These are phyloP conservation scores for Acorus gramineus DNA, from an alignment of 106 monocot genomes.

Conservation along the genomic window DNA sequence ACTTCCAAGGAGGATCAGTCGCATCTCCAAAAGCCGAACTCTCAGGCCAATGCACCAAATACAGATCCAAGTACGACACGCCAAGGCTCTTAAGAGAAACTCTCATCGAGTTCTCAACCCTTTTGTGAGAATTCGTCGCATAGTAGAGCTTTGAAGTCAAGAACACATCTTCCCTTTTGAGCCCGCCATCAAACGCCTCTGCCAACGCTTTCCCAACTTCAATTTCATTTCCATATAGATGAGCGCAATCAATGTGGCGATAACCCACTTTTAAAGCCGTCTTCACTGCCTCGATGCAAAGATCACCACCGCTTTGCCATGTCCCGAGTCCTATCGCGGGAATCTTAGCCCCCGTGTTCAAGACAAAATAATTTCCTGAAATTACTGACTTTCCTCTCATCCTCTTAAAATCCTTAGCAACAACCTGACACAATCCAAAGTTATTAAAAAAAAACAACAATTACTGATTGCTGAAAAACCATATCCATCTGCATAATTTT, in stretches of 20 bases:
- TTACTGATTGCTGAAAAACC: too few relatives aligned
- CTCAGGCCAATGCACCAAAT: constrained; percentile 87
- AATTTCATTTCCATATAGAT: constrained; percentile 77
- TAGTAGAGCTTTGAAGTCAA: constrained; percentile 77
- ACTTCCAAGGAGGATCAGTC: constrained; percentile 72
- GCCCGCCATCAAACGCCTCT: constrained; percentile 46
- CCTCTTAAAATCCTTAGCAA: neutral
- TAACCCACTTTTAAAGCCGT: constrained; percentile 57
- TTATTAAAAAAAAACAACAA: too few relatives aligned
- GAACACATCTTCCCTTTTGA: constrained; percentile 70
- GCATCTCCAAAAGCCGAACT: constrained; percentile 70
- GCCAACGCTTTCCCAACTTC: constrained; percentile 71
- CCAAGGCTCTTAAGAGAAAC: constrained; percentile 75
- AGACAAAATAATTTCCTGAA: constrained; percentile 27
- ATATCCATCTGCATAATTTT: too few relatives aligned
- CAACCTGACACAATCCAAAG: too few relatives aligned
- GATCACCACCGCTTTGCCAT: constrained; percentile 72
- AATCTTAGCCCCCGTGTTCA: constrained; percentile 74
- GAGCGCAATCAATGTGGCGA: constrained; percentile 77
- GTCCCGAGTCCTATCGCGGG: constrained; percentile 83
- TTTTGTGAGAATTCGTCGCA: constrained; percentile 74
- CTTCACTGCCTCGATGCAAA: constrained; percentile 55
- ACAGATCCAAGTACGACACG: constrained; percentile 76
- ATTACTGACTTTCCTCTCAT: constrained; percentile 38
- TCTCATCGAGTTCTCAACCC: constrained; percentile 60